A percentile compares a stretch with the other conserved stretches of the same genome.
Conservation (phyloP, 2,329 filamentous ascomycete genomes). For the Grosmannia clavigera region DNA sequence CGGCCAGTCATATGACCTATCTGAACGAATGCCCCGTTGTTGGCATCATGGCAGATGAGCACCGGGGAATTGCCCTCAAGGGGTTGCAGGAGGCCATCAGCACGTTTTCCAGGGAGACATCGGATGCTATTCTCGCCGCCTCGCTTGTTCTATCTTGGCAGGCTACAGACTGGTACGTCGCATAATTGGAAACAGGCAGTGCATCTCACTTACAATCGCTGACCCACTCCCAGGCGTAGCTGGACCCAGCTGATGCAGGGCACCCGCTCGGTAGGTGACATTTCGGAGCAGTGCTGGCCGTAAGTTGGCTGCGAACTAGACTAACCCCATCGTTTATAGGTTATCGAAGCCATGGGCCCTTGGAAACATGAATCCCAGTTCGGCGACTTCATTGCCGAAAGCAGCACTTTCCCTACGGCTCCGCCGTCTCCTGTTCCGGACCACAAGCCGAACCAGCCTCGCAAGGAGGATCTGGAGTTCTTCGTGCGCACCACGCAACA, state of each 20-base stretch:
- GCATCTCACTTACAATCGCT: constrained; percentile 5
- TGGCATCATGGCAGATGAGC: constrained; percentile 78
- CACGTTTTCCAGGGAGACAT: constrained; percentile 72
- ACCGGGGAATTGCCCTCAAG: constrained; percentile 73
- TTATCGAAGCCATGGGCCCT: constrained; percentile 80
- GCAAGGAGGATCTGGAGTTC: constrained; percentile 57
- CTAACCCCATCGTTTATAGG: constrained; percentile 30
- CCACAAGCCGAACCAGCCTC: constrained; percentile 48
- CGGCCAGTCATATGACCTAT: constrained; percentile 89
- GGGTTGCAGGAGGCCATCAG: constrained; percentile 81
- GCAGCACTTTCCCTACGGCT: constrained; percentile 58
- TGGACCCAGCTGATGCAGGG: constrained; percentile 92
- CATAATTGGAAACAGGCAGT: background rate
- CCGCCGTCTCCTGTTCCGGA: constrained; percentile 50
- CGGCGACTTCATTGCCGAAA: constrained; percentile 68
- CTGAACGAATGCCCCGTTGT: constrained; percentile 76
- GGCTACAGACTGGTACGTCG: constrained; percentile 77
- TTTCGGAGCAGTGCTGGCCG: background rate
- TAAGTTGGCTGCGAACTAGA: background rate
- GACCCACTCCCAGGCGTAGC: constrained; percentile 52
- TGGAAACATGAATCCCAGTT: constrained; percentile 89
- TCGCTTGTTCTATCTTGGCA: constrained; percentile 93
- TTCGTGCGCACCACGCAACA: constrained; percentile 56
- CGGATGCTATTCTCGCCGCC: constrained; percentile 81
- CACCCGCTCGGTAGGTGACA: constrained; percentile 62